These are phyloP conservation scores for Sporothrix dimorphospora DNA, from an alignment of 2,329 filamentous ascomycete species.

Conservation along the genomic window DNA sequence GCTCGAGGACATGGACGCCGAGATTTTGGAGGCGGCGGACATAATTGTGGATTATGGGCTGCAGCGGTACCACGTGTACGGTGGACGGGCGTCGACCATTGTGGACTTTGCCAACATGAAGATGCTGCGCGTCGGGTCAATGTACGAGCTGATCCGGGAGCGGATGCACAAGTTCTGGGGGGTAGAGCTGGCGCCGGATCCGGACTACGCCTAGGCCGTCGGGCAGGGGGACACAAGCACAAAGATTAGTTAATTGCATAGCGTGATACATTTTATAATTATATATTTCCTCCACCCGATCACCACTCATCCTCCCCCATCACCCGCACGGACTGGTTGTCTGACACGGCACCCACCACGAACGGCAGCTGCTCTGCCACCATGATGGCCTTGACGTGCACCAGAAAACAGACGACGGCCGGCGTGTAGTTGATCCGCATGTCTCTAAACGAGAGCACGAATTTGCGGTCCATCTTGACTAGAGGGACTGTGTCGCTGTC, in stretches of 20 bases:
- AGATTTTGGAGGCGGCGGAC: slow-evolving; percentile 38
- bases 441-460: not conserved
- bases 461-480: not conserved
- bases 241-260: too few relatives aligned
- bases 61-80: slow-evolving; percentile 36
- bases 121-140: slow-evolving; percentile 21
- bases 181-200: slow-evolving; percentile 18
- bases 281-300: not conserved
- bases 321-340: too few relatives aligned
- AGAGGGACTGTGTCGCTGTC: too few relatives aligned
- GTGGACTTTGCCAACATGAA: slow-evolving; percentile 22
- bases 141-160: slow-evolving; percentile 25
- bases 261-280: not conserved
- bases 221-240: not conserved
- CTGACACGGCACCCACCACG: too few relatives aligned
- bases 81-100: slow-evolving; percentile 27
- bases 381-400: not conserved
- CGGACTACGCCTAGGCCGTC: not conserved
- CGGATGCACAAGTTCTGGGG: slow-evolving; percentile 25
- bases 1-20: slow-evolving; percentile 40
- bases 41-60: slow-evolving; percentile 41
- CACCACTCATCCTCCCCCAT: not conserved
- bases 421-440: not conserved
- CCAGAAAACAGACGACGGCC: too few relatives aligned
- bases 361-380: too few relatives aligned